phyloP scores from a whole-genome alignment of 257 asterid genomes.

The Capsicum rhomboideum region DNA sequence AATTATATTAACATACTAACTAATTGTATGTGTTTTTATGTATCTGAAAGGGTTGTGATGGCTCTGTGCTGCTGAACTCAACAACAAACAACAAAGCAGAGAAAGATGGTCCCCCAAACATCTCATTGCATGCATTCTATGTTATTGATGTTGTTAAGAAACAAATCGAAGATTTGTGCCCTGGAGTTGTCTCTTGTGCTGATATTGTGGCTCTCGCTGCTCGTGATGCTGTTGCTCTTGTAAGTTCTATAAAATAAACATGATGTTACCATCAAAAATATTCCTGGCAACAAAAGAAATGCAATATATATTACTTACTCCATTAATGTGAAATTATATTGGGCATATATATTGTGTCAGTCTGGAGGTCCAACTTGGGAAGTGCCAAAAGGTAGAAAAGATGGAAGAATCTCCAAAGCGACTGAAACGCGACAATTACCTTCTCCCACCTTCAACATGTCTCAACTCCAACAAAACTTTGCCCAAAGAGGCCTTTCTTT shows the following conservation, averaged over 20 bases:
- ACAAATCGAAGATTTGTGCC: conserved; percentile 53
- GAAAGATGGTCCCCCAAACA: conserved; percentile 73
- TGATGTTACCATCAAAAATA: not conserved
- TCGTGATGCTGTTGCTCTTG: conserved; percentile 72
- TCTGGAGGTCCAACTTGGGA: conserved; percentile 81
- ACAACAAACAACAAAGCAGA: conserved; percentile 42
- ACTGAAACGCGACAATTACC: conserved; percentile 53
- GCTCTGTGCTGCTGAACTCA: conserved; percentile 60
- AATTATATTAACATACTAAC: too few species aligned
- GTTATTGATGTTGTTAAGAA: conserved; percentile 61
- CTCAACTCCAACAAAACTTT: conserved; percentile 72
- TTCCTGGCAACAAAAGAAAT: not conserved
- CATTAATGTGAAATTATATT: not conserved
- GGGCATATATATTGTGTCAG: not conserved
- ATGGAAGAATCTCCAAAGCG: conserved; percentile 67
- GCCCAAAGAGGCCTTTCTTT: conserved; percentile 70
- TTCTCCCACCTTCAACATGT: conserved; percentile 61
- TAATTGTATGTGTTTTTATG: not conserved
- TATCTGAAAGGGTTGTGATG: conserved; percentile 72
- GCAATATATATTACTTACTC: not conserved
- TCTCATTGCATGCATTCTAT: conserved; percentile 78
- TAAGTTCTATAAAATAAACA: conserved; percentile 16
- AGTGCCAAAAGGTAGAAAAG: conserved; percentile 75
- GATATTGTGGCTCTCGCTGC: conserved; percentile 81
- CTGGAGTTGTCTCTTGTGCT: conserved; percentile 86